phyloP scores from a whole-genome alignment of 805 yeast genomes.

The Zygosaccharomyces gambellarensis region DNA sequence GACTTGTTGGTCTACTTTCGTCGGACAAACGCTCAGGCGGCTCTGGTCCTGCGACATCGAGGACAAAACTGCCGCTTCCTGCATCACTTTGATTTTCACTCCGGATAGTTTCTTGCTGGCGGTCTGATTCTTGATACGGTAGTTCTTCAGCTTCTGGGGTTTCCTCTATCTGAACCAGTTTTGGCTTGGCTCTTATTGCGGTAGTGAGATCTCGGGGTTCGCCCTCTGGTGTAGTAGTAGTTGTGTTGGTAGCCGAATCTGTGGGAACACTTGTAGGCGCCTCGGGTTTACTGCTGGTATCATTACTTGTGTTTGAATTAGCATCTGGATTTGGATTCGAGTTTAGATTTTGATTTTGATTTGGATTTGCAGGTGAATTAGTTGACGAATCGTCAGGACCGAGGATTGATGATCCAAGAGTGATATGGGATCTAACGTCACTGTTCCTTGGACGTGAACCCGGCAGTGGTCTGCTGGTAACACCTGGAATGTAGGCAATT shows the following conservation, averaged over 20 bases:
- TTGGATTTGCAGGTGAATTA: constrained; percentile 7
- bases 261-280: constrained; percentile 19
- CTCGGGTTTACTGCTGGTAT: not conserved
- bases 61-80: constrained; percentile 29
- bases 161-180: constrained; percentile 43
- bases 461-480: constrained; percentile 39
- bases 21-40: constrained; percentile 13
- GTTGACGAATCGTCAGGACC: constrained; percentile 36
- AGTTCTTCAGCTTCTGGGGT: constrained; percentile 13
- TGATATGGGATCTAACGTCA: constrained; percentile 33
- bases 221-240: constrained; percentile 2
- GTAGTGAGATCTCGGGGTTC: constrained; percentile 43
- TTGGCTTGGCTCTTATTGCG: constrained; percentile 72
- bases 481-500: constrained; percentile 92
- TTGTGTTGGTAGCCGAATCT: constrained; percentile 22
- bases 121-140: not conserved
- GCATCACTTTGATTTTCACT: constrained; percentile 15
- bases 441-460: constrained; percentile 14
- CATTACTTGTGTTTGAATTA: constrained; percentile 40
- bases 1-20: constrained; percentile 13
- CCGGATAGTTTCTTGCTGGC: constrained; percentile 5
- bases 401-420: constrained; percentile 42
- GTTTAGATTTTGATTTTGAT: not conserved
- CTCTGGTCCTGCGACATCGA: constrained; percentile 23
- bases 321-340: constrained; percentile 28